phyloP scores from a whole-genome alignment of 495 filamentous ascomycete genomes.

The Penicillium lividum region DNA sequence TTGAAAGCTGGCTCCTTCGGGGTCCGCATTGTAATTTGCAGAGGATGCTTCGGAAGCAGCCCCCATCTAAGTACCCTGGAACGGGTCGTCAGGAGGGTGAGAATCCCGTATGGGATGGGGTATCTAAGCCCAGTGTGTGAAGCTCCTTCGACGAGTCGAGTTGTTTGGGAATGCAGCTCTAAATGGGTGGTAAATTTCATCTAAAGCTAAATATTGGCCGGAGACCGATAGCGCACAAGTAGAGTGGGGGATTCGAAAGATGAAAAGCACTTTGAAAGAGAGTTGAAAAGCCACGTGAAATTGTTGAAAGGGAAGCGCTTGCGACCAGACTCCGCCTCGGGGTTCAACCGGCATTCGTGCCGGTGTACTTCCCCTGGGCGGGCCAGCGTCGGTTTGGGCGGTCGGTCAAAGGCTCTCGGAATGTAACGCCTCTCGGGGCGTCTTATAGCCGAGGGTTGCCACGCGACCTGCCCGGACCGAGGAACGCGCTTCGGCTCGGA shows the following conservation, averaged over 20 bases:
- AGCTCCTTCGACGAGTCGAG: conserved; percentile 46
- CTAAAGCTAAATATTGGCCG: too few species aligned
- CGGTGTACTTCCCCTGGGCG: conserved; percentile 55
- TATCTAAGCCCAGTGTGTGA: too few species aligned
- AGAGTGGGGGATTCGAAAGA: too few species aligned
- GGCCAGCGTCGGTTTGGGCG: conserved; percentile 64
- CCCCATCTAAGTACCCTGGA: conserved; percentile 61
- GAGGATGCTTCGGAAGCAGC: conserved; percentile 60
- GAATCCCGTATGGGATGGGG: too few species aligned
- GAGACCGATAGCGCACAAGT: too few species aligned
- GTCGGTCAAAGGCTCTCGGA: conserved; percentile 58
- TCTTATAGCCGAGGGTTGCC: conserved; percentile 60
- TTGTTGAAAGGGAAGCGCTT: conserved; percentile 78
- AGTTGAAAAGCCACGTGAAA: conserved; percentile 77
- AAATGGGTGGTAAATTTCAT: conserved; percentile 75
- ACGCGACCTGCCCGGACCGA: conserved; percentile 54
- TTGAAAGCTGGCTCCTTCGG: conserved; percentile 62
- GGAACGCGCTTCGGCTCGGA: conserved; percentile 60
- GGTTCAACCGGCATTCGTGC: conserved; percentile 50
- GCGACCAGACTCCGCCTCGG: too few species aligned
- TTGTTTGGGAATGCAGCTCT: conserved; percentile 13
- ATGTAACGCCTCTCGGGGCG: conserved; percentile 59
- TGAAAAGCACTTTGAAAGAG: conserved; percentile 57
- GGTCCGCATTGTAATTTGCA: conserved; percentile 68
- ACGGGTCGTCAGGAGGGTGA: too few species aligned